Base-by-base conservation (phyloP, 306 rosid genomes). In the Senna siamea region DNA sequence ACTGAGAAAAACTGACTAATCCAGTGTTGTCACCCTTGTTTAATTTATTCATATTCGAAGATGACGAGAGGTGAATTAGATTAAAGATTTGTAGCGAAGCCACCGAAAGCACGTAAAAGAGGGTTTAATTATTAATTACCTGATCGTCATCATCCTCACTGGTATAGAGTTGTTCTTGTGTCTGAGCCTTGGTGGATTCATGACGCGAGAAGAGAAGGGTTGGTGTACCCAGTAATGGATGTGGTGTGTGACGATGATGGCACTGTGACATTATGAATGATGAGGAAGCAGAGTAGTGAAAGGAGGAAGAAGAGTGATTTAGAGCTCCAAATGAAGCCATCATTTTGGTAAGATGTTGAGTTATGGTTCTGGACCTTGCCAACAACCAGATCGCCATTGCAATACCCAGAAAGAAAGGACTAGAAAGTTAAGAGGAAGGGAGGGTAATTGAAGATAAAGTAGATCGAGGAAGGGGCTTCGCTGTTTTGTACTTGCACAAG, bases 171-270 rank as follows among this genome's bases (percentile, higher is more conserved):
- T 80, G 77, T 28, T 79, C 73, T 10, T 72, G 86, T 5, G 78
- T 82, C 22, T 76, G 77, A 14, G 86, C 80, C 52, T 78, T 75
- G 23, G 84, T 78, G 20, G 86, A 83, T 59, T 86, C 83, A 46
- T 20, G 71, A 34, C 86, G 86, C 5, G 34, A 55, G 44, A 72
- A 74, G 73, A 10, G 53, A 20, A 47, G 43, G n/a, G n/a, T n/a
- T n/a, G n/a, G n/a, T n/a, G n/a, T n/a, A n/a, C n/a, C n/a, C n/a
- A n/a, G n/a, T n/a, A n/a, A n/a, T n/a, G n/a, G n/a, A n/a, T n/a
- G n/a, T n/a, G n/a, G n/a, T n/a, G n/a, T n/a, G n/a, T n/a, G n/a
- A n/a, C n/a, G n/a, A n/a, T n/a, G n/a, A n/a, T n/a, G n/a, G n/a
- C n/a, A n/a, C n/a, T 26, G 30, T 26, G 30, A 26, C 30, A 26